Conservation (phyloP, 2,329 filamentous ascomycete genomes). For the Zymoseptoria crescenta region DNA sequence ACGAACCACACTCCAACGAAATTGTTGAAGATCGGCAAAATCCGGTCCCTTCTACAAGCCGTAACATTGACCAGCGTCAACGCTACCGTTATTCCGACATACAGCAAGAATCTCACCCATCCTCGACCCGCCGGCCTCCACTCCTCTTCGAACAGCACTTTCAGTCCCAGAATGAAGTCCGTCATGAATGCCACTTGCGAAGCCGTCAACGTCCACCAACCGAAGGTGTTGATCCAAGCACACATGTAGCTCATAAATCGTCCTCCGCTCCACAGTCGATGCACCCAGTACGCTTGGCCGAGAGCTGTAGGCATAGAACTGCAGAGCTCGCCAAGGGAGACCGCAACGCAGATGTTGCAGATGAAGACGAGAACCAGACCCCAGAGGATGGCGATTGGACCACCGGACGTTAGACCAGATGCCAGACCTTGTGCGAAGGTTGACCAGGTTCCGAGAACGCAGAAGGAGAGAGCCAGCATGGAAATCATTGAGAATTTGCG, state of each 20-base stretch:
- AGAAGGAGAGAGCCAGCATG: slow-evolving; percentile 52
- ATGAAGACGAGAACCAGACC: slow-evolving; percentile 46
- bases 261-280: slow-evolving; percentile 38
- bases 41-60: slow-evolving; percentile 43
- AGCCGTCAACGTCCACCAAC: slow-evolving; percentile 51
- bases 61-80: slow-evolving; percentile 47
- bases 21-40: slow-evolving; percentile 49
- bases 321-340: slow-evolving; percentile 49
- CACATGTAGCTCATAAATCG: slow-evolving; percentile 50
- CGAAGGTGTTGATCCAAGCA: slow-evolving; percentile 54
- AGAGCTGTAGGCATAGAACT: slow-evolving; percentile 54
- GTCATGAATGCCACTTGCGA: slow-evolving; percentile 53
- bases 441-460: slow-evolving; percentile 51
- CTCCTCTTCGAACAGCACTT: slow-evolving; percentile 44
- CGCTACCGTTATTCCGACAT: slow-evolving; percentile 42
- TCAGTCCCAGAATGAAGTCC: slow-evolving; percentile 51
- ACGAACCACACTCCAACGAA: slow-evolving; percentile 49
- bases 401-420: slow-evolving; percentile 48
- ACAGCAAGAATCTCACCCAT: slow-evolving; percentile 51
- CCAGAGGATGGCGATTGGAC: slow-evolving; percentile 49
- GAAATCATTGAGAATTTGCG: slow-evolving; percentile 42
- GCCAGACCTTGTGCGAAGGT: slow-evolving; percentile 48
- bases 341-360: slow-evolving; percentile 45
- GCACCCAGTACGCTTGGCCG: slow-evolving; percentile 53
- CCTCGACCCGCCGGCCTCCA: slow-evolving; percentile 41